These are phyloP conservation scores for Lactarius evosmus DNA, from an alignment of 768 basidiomycete genomes.

Conservation along the genomic window DNA sequence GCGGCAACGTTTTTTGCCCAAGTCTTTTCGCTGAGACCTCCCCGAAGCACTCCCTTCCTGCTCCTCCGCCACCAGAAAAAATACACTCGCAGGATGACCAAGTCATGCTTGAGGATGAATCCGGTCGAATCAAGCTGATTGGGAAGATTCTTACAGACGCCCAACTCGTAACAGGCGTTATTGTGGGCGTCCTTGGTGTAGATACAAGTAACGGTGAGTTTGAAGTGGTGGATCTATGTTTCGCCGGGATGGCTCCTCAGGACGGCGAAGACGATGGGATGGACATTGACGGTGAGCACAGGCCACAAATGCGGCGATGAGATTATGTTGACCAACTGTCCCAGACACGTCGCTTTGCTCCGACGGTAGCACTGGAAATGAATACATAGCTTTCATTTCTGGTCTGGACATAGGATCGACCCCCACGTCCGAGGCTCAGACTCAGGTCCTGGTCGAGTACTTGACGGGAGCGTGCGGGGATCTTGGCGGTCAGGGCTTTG, in stretches of 20 bases:
- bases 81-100: conserved; percentile 74
- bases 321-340: conserved; percentile 22
- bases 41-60: conserved; percentile 73
- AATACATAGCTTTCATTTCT: conserved; percentile 84
- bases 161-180: conserved; percentile 84
- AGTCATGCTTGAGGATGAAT: conserved; percentile 94
- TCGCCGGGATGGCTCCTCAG: conserved; percentile 77
- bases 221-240: conserved; percentile 87
- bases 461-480: conserved; percentile 82
- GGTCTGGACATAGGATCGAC: conserved; percentile 76
- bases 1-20: conserved; percentile 33
- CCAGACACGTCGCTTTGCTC: neutral
- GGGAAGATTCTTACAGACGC: conserved; percentile 64
- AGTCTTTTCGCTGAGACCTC: conserved; percentile 10
- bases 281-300: conserved; percentile 65
- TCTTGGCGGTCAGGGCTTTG: conserved; percentile 55
- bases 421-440: conserved; percentile 62
- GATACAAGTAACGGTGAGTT: conserved; percentile 91
- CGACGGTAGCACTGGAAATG: conserved; percentile 33
- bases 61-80: conserved; percentile 73
- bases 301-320: conserved; percentile 1
- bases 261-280: conserved; percentile 42
- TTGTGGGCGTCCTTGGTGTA: conserved; percentile 84
- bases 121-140: conserved; percentile 84
- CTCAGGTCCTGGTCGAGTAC: conserved; percentile 89